Evolutionary conservation across 148 eudicot genomes (phyloP), one percentile per base, ranked within the genome.

Genomic region (Fallopia convolvulus): DNA sequence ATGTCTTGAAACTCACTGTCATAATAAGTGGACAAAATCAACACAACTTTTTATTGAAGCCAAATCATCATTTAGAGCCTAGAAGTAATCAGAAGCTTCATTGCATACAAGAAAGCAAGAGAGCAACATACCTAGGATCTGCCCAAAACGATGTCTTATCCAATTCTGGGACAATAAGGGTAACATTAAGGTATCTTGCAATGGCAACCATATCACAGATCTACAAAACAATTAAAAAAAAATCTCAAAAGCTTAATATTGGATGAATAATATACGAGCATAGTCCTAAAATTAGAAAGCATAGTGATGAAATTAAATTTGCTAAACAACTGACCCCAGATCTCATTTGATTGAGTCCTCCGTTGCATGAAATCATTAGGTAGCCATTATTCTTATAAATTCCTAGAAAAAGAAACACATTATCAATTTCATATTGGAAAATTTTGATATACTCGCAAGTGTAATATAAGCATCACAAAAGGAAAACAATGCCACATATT

Each of bases 281-380:
- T 11, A 8, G 47, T 44, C 15, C 2, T 30, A 60, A 6, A 10
- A 70, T 42, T 60, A 11, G 33, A 52, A 68, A 20, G 20, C 17
- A 80, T 40, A 77, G 75, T 40, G 40, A 23, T 39, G 33, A 60
- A 71, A 79, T 55, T 50, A 74, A 77, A 50, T 70, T 74, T 55
- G 61, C 75, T 11, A 13, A 70, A 46, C 30, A 32, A 89, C 96
- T 87, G 79, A 94, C 98, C 63, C 95, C 98, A 70, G 98, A 86
- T 75, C 98, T 89, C 97, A 94, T 94, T 82, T 94, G 98, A 86
- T 94, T 94, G 78, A 94, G 98, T 79, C 98, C 98, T 84, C 98
- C 98, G 81, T 94, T 94, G 89, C 98, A 94, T 17, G 98, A 94
- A 82, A 94, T 92, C 97, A 94, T 86, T 63, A 94, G 78, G 82